These are phyloP conservation scores for Rhizopogon salebrosus DNA, from an alignment of 768 basidiomycete species.

Conservation along the genomic window DNA sequence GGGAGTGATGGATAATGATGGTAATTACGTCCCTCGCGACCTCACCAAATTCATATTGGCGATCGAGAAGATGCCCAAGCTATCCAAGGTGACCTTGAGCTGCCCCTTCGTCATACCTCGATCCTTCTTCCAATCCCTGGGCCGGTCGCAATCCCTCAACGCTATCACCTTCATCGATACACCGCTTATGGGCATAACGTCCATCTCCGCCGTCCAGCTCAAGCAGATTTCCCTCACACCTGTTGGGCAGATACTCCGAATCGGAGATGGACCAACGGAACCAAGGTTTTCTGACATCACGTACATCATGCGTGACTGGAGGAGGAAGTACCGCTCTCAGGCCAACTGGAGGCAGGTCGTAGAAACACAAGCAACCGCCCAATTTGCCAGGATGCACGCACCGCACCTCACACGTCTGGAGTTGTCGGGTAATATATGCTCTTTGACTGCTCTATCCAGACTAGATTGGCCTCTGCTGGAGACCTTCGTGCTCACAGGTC, in stretches of 20 bases:
- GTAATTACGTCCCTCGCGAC: slow-evolving; percentile 25
- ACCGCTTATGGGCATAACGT: slow-evolving; percentile 29
- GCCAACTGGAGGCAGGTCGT: slow-evolving; percentile 22
- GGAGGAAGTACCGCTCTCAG: slow-evolving; percentile 30
- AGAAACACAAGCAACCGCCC: slow-evolving; percentile 24
- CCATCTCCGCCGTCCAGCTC: slow-evolving; percentile 21
- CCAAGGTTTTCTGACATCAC: slow-evolving; percentile 25
- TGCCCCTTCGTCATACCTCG: slow-evolving; percentile 29
- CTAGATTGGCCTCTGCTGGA: slow-evolving; percentile 25
- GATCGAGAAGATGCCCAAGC: slow-evolving; percentile 25
- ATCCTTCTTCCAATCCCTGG: slow-evolving; percentile 23
- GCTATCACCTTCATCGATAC: slow-evolving; percentile 27
- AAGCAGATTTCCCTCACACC: slow-evolving; percentile 23
- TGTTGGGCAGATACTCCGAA: slow-evolving; percentile 29
- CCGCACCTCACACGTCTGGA: slow-evolving; percentile 25
- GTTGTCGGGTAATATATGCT: slow-evolving; percentile 25
- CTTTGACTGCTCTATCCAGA: slow-evolving; percentile 21
- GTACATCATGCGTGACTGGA: slow-evolving; percentile 32
- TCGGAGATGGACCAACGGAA: slow-evolving; percentile 29
- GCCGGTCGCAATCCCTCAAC: slow-evolving; percentile 21
- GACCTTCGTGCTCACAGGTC: slow-evolving; percentile 28
- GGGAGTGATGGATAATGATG: slow-evolving; percentile 27
- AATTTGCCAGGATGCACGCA: slow-evolving; percentile 26
- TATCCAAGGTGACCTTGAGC: slow-evolving; percentile 21
- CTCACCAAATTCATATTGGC: slow-evolving; percentile 21